Evolutionary conservation across 2,329 filamentous ascomycete genomes (phyloP).

Genomic region (Magnaporthales sp.): DNA sequence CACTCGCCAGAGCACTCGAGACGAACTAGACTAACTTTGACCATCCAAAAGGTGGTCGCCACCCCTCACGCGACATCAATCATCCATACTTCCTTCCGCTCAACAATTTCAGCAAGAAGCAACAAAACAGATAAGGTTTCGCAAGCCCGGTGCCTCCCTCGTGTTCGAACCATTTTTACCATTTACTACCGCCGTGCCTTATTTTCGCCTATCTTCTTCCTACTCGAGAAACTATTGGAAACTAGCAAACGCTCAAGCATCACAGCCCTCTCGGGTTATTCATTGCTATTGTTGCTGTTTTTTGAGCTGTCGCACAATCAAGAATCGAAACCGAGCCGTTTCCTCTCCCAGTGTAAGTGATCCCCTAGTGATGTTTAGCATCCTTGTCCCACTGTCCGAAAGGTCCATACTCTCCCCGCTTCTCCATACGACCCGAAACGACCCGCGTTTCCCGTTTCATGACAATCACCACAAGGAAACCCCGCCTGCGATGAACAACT

Average conservation of each 20-base stretch:
- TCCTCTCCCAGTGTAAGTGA: slow-evolving; percentile 1
- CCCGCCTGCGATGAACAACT: not conserved
- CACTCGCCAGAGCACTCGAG: not conserved
- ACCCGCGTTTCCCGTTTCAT: not conserved
- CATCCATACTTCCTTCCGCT: not conserved
- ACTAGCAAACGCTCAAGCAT: not conserved
- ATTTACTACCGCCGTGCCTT: not conserved
- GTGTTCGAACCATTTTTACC: not conserved
- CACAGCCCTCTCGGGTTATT: not conserved
- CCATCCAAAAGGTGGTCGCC: not conserved
- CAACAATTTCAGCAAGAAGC: not conserved
- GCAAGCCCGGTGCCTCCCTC: not conserved
- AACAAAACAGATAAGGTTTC: not conserved
- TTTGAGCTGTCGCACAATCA: not conserved
- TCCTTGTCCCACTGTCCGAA: not conserved
- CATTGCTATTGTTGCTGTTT: not conserved
- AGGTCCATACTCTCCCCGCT: not conserved
- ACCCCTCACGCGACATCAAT: not conserved
- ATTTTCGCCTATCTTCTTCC: not conserved
- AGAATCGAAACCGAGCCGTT: not conserved
- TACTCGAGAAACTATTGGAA: not conserved
- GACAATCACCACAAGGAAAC: not conserved
- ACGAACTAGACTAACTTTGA: not conserved
- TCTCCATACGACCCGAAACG: not conserved
- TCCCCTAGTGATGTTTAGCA: not conserved